Evolutionary conservation across 371 early-diverging fungal species (phyloP).

Genomic region (Parasitella parasitica): DNA sequence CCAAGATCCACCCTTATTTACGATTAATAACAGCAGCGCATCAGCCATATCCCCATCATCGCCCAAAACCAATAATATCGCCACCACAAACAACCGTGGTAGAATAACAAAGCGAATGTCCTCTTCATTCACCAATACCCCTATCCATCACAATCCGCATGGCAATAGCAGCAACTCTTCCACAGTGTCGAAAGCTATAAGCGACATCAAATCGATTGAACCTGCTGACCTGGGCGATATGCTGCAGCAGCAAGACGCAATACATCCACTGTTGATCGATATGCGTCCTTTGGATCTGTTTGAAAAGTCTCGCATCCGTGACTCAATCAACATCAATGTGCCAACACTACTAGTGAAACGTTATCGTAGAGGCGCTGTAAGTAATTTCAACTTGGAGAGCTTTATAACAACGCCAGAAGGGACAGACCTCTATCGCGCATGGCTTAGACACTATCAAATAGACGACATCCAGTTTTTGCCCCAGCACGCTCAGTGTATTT

Average conservation of each 20-base stretch:
- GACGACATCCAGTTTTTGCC: constrained; percentile 10
- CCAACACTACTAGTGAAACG: constrained; percentile 60
- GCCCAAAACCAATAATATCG: not conserved
- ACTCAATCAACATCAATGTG: constrained; percentile 59
- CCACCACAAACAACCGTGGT: not conserved
- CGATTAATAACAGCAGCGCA: not conserved
- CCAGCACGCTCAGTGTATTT: constrained; percentile 26
- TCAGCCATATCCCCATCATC: not conserved
- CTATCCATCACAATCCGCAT: constrained; percentile 8
- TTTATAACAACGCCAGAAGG: constrained; percentile 64
- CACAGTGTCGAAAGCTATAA: not conserved
- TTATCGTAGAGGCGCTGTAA: constrained; percentile 56
- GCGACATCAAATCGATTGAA: constrained; percentile 4
- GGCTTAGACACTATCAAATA: constrained; percentile 14
- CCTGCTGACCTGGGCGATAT: not conserved
- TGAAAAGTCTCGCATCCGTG: constrained; percentile 31
- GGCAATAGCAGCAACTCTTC: not conserved
- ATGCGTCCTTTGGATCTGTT: constrained; percentile 36
- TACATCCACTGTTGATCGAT: constrained; percentile 37
- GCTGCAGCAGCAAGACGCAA: not conserved
- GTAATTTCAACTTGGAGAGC: constrained; percentile 59
- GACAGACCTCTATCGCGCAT: constrained; percentile 30
- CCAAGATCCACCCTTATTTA: not conserved
- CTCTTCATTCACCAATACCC: constrained; percentile 2
- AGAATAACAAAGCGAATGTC: constrained; percentile 13